These are phyloP conservation scores for Leccinum solheimii DNA, from an alignment of 1,284 basidiomycete species.

Conservation along the genomic window DNA sequence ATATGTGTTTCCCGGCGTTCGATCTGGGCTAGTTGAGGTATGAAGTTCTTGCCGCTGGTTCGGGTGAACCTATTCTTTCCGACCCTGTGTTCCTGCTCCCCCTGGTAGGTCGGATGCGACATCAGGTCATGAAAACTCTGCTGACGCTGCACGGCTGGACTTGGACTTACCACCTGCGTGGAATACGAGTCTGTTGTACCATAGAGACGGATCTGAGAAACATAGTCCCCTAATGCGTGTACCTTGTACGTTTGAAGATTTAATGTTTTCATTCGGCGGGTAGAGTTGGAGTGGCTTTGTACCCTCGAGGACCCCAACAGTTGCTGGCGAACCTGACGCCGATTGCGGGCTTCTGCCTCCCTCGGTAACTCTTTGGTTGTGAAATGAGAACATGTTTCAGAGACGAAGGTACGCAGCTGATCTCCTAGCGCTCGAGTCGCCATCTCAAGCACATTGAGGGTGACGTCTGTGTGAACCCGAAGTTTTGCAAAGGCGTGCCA, in stretches of 20 bases:
- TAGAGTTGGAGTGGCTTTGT: not conserved
- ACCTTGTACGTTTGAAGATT: not conserved
- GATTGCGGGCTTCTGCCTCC: not conserved
- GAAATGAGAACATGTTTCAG: not conserved
- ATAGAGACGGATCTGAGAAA: not conserved
- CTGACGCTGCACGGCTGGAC: not conserved
- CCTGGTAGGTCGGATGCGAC: not conserved
- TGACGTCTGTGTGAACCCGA: not conserved
- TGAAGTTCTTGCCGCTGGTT: not conserved
- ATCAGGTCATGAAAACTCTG: not conserved
- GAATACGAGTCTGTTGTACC: not conserved
- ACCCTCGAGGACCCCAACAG: not conserved
- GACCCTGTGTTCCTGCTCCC: not conserved
- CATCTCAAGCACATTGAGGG: not conserved
- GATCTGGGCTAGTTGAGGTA: not conserved
- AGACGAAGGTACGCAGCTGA: not conserved
- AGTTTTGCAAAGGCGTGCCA: slow-evolving; percentile 1
- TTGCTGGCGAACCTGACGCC: too few relatives aligned
- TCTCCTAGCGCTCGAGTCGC: not conserved
- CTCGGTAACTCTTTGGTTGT: not conserved
- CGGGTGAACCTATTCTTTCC: not conserved
- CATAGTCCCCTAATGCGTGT: not conserved
- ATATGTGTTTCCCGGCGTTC: not conserved
- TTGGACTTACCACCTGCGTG: not conserved
- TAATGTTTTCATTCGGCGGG: not conserved